These are phyloP conservation scores for Malassezia vespertilionis DNA, from an alignment of 1,284 basidiomycete genomes.

Conservation along the genomic window DNA sequence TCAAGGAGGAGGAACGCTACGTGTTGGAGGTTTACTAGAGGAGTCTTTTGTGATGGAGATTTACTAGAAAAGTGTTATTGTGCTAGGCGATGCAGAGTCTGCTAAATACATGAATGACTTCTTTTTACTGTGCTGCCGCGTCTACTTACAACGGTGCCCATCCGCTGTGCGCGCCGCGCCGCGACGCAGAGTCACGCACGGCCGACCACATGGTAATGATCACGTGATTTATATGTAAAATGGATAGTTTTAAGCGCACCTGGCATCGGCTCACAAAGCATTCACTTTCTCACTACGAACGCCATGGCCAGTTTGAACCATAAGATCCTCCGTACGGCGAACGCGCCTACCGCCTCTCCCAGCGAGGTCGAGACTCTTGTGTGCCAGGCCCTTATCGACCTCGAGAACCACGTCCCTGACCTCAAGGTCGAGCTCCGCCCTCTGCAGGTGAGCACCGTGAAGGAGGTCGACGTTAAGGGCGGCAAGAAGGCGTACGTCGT, in stretches of 20 bases:
- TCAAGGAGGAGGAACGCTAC: constrained; percentile 96
- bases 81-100: too few species aligned
- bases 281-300: constrained; percentile 14
- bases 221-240: constrained; percentile 9
- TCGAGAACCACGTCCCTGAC: constrained; percentile 95
- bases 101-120: too few species aligned
- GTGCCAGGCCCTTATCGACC: constrained; percentile 91
- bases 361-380: constrained; percentile 85
- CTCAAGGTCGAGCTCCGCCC: constrained; percentile 88
- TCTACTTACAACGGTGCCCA: too few species aligned
- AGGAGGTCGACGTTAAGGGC: constrained; percentile 97
- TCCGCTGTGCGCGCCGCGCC: too few species aligned
- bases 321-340: constrained; percentile 93
- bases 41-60: too few species aligned
- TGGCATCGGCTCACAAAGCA: background rate
- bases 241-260: constrained; percentile 13
- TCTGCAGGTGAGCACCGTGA: constrained; percentile 92
- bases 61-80: too few species aligned
- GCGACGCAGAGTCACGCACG: background rate
- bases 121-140: too few species aligned
- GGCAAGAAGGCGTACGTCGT: constrained; percentile 94
- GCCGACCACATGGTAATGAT: background rate
- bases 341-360: constrained; percentile 72
- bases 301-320: constrained; percentile 41
- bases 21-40: constrained; percentile 68